Percentiles rank a stretch among this genome's conserved stretches.
phyloP scores from a whole-genome alignment of 148 eudicot species.

The Bassia scoparia region DNA sequence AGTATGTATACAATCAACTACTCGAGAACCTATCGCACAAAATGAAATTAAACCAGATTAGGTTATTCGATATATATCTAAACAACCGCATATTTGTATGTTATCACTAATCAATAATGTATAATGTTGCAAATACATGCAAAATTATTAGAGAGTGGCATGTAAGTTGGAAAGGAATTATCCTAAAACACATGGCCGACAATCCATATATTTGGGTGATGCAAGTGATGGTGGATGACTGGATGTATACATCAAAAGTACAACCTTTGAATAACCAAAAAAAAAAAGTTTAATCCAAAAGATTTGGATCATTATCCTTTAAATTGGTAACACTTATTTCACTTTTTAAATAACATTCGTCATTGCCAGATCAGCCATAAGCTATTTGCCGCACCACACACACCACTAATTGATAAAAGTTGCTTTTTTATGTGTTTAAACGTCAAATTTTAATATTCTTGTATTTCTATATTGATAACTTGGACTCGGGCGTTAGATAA shows the following conservation, averaged over 20 bases:
- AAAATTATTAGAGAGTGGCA: background rate
- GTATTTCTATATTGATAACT: too few species aligned
- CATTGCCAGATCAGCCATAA: slow-evolving; percentile 10
- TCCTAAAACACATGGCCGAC: slow-evolving; percentile 11
- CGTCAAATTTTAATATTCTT: too few species aligned
- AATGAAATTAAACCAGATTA: too few species aligned
- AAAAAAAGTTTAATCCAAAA: slow-evolving; percentile 4
- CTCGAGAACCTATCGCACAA: too few species aligned
- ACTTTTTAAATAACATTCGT: background rate
- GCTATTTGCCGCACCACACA: background rate
- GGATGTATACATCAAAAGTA: slow-evolving; percentile 18
- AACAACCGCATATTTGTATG: too few species aligned
- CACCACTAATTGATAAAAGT: background rate
- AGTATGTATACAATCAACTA: too few species aligned
- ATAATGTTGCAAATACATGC: background rate
- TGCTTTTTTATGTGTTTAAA: too few species aligned
- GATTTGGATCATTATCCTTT: slow-evolving; percentile 6
- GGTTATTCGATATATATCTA: too few species aligned
- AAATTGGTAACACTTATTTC: background rate
- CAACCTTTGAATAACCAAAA: background rate
- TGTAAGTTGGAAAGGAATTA: background rate
- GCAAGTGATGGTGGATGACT: slow-evolving; percentile 13
- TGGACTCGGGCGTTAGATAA: too few species aligned
- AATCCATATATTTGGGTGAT: background rate
- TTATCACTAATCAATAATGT: too few species aligned